Evolutionary conservation across 2,329 filamentous ascomycete genomes (phyloP), one percentile per base, ranked within the genome.

Genomic region (Neofusicoccum sp.): DNA sequence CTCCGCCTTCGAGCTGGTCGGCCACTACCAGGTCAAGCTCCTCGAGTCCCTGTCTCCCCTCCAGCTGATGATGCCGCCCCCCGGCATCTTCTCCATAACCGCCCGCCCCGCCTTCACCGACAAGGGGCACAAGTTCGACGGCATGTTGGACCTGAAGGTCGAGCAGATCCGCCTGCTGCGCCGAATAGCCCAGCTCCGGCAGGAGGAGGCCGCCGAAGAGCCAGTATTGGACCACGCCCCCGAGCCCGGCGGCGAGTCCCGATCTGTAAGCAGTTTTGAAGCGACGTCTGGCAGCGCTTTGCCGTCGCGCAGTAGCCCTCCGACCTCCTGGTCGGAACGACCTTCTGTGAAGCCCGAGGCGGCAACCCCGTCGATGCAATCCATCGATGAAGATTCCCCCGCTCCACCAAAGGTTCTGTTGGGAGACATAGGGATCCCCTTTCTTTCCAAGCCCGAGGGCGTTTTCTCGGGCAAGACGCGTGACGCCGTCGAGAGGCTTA

Each of bases 21-120:
- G 52, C 14, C 37, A 56, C 39, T 56, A 56, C 39, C 52, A 56
- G 28, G 52, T 56, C 52, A 56, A 41, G 28, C 29, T 31, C 6
- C 52, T 39, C 9, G 39, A 16, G 12, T 43, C 52, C 7, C 14
- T 56, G 39, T 56, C 52, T 1, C 52, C 52, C 4, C 52, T 56
- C 12, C 37, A 56, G 9, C 14, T 56, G 39, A 56, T 56, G 52
- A 56, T 56, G 52, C 52, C 52, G 9, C 52, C 52, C 8, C 52
- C 52, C 12, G 52, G 52, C 37, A 56, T 56, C 29, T 33, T 56
- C 39, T 56, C 52, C 29, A 56, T 56, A 41, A 56, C 12, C 2
- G 52, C 52, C n/a, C 52, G 52, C 7, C 52, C 52, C 39, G 37
- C 52, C 9, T 14, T 56, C 28, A 44, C 52, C 2, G 16, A 43